These are phyloP conservation scores for Wallacemonas sp. DNA, from an alignment of 208 protist species.

Conservation along the genomic window DNA sequence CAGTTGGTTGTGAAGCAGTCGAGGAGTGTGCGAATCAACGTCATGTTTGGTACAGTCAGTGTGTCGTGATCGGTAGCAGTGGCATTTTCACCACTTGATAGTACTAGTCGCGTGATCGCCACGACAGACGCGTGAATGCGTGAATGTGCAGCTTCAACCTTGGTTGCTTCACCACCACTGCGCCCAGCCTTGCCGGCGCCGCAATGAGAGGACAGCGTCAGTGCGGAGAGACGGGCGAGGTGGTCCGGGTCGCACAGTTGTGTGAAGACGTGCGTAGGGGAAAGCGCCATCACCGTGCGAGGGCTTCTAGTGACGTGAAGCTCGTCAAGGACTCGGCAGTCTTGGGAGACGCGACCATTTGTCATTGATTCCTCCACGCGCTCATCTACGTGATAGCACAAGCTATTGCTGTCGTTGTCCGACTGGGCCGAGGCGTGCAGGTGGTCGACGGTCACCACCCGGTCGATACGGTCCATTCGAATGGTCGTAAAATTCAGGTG, in stretches of 20 bases:
- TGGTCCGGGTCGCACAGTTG: neutral
- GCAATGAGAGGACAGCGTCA: neutral
- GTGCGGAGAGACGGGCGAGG: neutral
- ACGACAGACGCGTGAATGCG: neutral
- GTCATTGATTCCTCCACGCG: constrained; percentile 2
- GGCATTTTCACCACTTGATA: neutral
- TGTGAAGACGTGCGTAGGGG: neutral
- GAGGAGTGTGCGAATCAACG: neutral
- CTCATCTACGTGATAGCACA: constrained; percentile 39
- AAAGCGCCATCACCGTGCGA: neutral
- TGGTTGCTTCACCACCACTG: neutral
- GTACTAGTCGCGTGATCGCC: constrained; percentile 1
- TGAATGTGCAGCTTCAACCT: neutral
- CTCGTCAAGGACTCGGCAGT: neutral
- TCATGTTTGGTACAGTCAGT: neutral
- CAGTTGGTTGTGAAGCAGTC: neutral
- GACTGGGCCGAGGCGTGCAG: neutral
- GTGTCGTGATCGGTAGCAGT: neutral
- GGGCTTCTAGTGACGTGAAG: neutral
- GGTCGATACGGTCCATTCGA: constrained; percentile 21
- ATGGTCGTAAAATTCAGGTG: constrained; percentile 42
- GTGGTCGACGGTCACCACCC: constrained; percentile 37
- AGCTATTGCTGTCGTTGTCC: neutral
- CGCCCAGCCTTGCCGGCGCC: too few species aligned
- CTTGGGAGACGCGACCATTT: neutral